Evolutionary conservation across 352 stramenopile species (phyloP).

Genomic region (Globisporangium acanthophoron): DNA sequence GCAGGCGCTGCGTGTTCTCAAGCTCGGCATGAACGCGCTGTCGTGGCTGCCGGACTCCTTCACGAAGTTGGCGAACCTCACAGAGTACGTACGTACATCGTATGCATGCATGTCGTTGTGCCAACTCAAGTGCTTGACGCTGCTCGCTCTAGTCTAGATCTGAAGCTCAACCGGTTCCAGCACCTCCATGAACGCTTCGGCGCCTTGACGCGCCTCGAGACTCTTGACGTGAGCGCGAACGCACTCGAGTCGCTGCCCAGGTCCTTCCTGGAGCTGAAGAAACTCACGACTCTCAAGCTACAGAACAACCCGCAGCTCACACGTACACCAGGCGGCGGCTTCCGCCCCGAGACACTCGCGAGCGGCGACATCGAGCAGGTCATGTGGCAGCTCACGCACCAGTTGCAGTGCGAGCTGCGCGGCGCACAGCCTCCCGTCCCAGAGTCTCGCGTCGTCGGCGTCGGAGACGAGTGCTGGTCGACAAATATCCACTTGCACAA

Average conservation of each 20-base stretch:
- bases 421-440: slow-evolving; percentile 28
- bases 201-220: slow-evolving; percentile 28
- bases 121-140: too few species aligned
- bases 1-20: slow-evolving; percentile 34
- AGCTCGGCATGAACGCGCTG: slow-evolving; percentile 57
- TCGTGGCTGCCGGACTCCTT: slow-evolving; percentile 45
- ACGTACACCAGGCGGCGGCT: slow-evolving; percentile 15
- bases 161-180: slow-evolving; percentile 69
- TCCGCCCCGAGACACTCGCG: slow-evolving; percentile 35
- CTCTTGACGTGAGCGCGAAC: slow-evolving; percentile 63
- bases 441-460: slow-evolving; percentile 28
- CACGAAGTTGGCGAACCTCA: slow-evolving; percentile 38
- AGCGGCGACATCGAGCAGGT: slow-evolving; percentile 35
- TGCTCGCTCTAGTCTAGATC: slow-evolving; percentile 34
- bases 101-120: not conserved
- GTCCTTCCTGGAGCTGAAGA: slow-evolving; percentile 40
- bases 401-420: slow-evolving; percentile 34
- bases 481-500: slow-evolving; percentile 65
- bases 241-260: slow-evolving; percentile 36
- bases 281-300: slow-evolving; percentile 40
- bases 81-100: slow-evolving; percentile 28
- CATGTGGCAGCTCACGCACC: slow-evolving; percentile 53
- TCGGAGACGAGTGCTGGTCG: slow-evolving; percentile 56
- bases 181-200: slow-evolving; percentile 39
- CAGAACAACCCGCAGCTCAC: slow-evolving; percentile 44